A percentile compares a stretch with the other conserved stretches of the same genome.
Evolutionary conservation across 352 stramenopile species (phyloP).

Genomic region (Pythium volutum): DNA sequence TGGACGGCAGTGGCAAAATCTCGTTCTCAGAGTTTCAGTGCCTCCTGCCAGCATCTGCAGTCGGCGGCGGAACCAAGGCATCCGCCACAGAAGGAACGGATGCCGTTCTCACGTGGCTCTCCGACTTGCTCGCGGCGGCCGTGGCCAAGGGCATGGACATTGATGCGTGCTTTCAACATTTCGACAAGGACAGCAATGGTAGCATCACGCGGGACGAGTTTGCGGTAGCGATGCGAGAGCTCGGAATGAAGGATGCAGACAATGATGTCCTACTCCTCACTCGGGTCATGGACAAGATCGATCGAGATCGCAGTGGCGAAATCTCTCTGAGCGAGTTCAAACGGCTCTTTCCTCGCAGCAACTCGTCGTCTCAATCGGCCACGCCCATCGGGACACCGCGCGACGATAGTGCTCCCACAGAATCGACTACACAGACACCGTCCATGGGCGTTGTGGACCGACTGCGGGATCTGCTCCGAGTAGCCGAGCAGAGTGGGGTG

Average conservation of each 20-base stretch:
- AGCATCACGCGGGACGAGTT: slow-evolving; percentile 67
- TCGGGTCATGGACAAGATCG: slow-evolving; percentile 46
- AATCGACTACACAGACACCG: not conserved
- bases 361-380: not conserved
- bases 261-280: slow-evolving; percentile 31
- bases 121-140: slow-evolving; percentile 40
- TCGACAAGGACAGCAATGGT: slow-evolving; percentile 79
- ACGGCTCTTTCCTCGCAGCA: slow-evolving; percentile 36
- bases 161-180: slow-evolving; percentile 70
- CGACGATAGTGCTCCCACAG: not conserved
- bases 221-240: slow-evolving; percentile 42
- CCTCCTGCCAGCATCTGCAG: slow-evolving; percentile 26
- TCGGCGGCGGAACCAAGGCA: not conserved
- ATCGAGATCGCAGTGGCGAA: slow-evolving; percentile 57
- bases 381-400: not conserved
- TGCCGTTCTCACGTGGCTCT: slow-evolving; percentile 36
- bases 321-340: slow-evolving; percentile 70
- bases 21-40: slow-evolving; percentile 56
- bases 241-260: slow-evolving; percentile 35
- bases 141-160: slow-evolving; percentile 47
- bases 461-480: slow-evolving; percentile 21
- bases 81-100: not conserved
- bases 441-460: slow-evolving; percentile 15
- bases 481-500: slow-evolving; percentile 22
- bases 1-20: slow-evolving; percentile 51